A percentile compares a stretch with the other conserved stretches of the same genome.
phyloP scores from a whole-genome alignment of 163 green algal genomes.

The Trebouxia gelatinosa region DNA sequence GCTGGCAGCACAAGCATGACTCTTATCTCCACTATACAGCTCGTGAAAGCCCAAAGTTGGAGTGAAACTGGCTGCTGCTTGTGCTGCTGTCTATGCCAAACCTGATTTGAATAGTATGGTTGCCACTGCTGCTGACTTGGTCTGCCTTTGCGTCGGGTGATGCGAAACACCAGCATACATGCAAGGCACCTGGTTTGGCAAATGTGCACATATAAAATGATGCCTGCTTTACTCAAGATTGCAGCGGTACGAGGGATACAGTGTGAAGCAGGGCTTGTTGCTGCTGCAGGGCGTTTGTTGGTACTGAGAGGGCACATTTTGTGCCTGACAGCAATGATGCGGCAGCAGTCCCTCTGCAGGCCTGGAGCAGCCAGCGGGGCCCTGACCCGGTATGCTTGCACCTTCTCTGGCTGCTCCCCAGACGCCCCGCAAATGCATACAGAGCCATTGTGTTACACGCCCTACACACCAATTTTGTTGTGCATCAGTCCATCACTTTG shows the following conservation, averaged over 20 bases:
- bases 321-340: conserved; percentile 21
- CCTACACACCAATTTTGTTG: not conserved
- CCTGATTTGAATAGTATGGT: not conserved
- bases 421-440: not conserved
- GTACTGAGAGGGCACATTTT: not conserved
- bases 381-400: not conserved
- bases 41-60: not conserved
- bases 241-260: not conserved
- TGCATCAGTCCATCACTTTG: not conserved
- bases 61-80: not conserved
- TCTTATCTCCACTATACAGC: not conserved
- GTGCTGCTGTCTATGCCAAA: not conserved
- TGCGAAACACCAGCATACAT: not conserved
- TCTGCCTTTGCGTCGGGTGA: not conserved
- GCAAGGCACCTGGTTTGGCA: not conserved
- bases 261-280: not conserved
- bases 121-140: not conserved
- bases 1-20: not conserved
- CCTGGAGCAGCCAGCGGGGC: not conserved
- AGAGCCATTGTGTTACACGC: not conserved
- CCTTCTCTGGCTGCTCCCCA: not conserved
- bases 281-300: not conserved
- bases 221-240: too few relatives aligned
- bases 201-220: not conserved
- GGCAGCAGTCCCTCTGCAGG: not conserved